These are phyloP conservation scores for Zancudomyces culisetae DNA, from an alignment of 371 early-diverging fungal species.

Conservation along the genomic window DNA sequence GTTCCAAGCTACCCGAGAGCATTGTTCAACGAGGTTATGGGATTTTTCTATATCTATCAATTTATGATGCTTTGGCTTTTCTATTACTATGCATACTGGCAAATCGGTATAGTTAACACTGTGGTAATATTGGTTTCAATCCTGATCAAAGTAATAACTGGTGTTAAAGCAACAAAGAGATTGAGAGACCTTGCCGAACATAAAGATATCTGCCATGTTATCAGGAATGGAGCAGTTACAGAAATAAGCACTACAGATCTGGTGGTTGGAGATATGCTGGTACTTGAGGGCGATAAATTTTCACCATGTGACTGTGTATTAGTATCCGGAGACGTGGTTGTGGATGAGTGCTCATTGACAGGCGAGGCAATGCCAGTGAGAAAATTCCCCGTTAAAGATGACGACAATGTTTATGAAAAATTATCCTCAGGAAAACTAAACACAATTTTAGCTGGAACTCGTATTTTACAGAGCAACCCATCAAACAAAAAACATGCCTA, in stretches of 20 bases:
- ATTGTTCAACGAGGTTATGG: slow-evolving; percentile 39
- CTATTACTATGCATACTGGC: slow-evolving; percentile 42
- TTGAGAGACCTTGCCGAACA: slow-evolving; percentile 48
- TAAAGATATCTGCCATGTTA: slow-evolving; percentile 27
- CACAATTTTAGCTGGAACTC: slow-evolving; percentile 42
- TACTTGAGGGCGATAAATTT: slow-evolving; percentile 28
- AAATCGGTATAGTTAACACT: slow-evolving; percentile 49
- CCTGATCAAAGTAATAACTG: slow-evolving; percentile 41
- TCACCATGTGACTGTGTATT: slow-evolving; percentile 40
- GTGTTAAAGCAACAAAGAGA: slow-evolving; percentile 35
- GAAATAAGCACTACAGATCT: slow-evolving; percentile 32
- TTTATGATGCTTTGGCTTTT: slow-evolving; percentile 49
- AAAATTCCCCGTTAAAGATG: slow-evolving; percentile 32
- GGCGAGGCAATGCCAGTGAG: slow-evolving; percentile 70
- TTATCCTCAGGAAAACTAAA: slow-evolving; percentile 28
- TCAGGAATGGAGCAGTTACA: slow-evolving; percentile 36
- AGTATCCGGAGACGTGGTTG: slow-evolving; percentile 37
- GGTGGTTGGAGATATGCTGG: slow-evolving; percentile 60
- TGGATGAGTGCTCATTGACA: slow-evolving; percentile 61
- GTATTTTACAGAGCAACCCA: slow-evolving; percentile 26
- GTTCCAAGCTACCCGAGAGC: slow-evolving; percentile 38
- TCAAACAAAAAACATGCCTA: slow-evolving; percentile 3
- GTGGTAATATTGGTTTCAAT: slow-evolving; percentile 49
- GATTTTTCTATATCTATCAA: slow-evolving; percentile 62
- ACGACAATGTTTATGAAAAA: slow-evolving; percentile 19